phyloP scores from a whole-genome alignment of 805 yeast genomes.

The Wickerhamiella spandovensis region DNA sequence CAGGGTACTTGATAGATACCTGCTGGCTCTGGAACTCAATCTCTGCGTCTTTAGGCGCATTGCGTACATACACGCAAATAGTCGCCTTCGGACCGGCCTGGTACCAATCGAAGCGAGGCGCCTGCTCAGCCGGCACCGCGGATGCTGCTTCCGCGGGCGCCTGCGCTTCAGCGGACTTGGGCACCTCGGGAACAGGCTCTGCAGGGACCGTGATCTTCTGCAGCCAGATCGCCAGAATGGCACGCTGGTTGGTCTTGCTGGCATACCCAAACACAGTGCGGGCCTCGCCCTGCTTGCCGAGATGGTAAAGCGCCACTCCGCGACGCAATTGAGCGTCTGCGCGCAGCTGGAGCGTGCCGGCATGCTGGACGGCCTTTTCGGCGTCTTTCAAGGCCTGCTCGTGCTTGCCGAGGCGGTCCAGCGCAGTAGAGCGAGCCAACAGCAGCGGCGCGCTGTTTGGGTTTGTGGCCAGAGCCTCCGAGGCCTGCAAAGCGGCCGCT shows the following conservation, averaged over 20 bases:
- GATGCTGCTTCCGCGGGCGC: neutral
- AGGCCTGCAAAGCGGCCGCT: conserved; percentile 7
- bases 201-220: conserved; percentile 7
- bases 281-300: conserved; percentile 20
- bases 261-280: conserved; percentile 15
- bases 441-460: conserved; percentile 10
- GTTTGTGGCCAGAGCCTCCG: conserved; percentile 3
- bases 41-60: conserved; percentile 38
- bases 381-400: conserved; percentile 17
- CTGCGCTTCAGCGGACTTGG: neutral
- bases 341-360: conserved; percentile 4
- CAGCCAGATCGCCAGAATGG: conserved; percentile 13
- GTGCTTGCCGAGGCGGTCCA: conserved; percentile 9
- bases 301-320: conserved; percentile 19
- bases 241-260: conserved; percentile 10
- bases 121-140: no score
- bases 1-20: conserved; percentile 4
- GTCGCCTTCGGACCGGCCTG: conserved; percentile 47
- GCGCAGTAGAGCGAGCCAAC: conserved; percentile 13
- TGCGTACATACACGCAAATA: conserved; percentile 58
- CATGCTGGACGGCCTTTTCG: conserved; percentile 13
- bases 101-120: conserved; percentile 45
- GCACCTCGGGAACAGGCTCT: conserved; percentile 7
- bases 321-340: conserved; percentile 24
- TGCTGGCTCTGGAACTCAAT: conserved; percentile 22